phyloP scores from a whole-genome alignment of 2,329 filamentous ascomycete genomes.

The Aspergillus arachidicola region DNA sequence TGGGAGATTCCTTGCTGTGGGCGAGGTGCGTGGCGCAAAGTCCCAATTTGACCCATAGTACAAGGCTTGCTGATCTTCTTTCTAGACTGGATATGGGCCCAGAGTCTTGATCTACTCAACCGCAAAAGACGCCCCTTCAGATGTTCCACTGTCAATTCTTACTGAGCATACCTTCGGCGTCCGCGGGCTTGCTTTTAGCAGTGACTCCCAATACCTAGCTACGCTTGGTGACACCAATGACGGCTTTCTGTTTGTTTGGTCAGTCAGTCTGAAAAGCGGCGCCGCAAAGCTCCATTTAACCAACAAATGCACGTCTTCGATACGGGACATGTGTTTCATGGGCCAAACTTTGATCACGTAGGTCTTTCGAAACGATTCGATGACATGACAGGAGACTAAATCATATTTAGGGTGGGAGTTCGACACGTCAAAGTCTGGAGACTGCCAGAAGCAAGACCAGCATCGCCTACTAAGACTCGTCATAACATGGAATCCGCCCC shows the following conservation, averaged over 20 bases:
- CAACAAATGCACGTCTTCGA: constrained; percentile 88
- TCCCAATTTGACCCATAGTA: background rate
- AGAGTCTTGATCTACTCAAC: constrained; percentile 88
- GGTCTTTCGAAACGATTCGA: constrained; percentile 23
- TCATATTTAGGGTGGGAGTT: constrained; percentile 64
- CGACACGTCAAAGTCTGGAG: constrained; percentile 94
- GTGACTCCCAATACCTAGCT: constrained; percentile 82
- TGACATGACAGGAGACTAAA: constrained; percentile 13
- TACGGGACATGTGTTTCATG: constrained; percentile 89
- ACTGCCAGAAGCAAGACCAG: constrained; percentile 66
- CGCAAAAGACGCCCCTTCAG: constrained; percentile 72
- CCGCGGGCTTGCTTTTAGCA: constrained; percentile 83
- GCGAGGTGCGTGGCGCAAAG: constrained; percentile 62
- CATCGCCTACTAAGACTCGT: constrained; percentile 66
- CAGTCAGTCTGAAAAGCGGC: constrained; percentile 78
- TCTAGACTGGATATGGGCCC: constrained; percentile 82
- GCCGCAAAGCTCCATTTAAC: constrained; percentile 76
- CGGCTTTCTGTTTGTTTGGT: constrained; percentile 91
- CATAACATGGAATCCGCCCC: constrained; percentile 44
- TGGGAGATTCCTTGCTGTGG: constrained; percentile 84
- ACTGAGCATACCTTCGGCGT: constrained; percentile 91
- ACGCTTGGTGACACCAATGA: constrained; percentile 89
- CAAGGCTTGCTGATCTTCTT: constrained; percentile 29
- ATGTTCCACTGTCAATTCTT: constrained; percentile 80
- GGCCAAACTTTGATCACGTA: constrained; percentile 77